These are phyloP conservation scores for Leccinum incarnatum DNA, from an alignment of 768 basidiomycete species.

Conservation along the genomic window DNA sequence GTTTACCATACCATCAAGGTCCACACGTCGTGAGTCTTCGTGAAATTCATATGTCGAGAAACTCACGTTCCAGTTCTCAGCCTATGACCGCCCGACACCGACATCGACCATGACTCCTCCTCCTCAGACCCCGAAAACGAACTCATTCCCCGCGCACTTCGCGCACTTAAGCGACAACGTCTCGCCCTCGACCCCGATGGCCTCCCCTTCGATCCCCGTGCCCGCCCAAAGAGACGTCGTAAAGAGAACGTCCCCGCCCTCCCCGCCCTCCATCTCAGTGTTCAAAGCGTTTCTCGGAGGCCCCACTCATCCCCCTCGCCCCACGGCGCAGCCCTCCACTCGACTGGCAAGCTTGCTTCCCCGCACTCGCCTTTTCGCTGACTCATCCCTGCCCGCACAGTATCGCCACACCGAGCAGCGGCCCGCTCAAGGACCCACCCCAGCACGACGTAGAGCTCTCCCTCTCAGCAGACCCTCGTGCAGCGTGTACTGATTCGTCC, in stretches of 20 bases:
- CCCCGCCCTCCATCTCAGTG: not conserved
- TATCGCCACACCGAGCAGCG: constrained; percentile 5
- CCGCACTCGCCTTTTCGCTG: not conserved
- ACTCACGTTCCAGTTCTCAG: no score
- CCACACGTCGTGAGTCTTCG: no score
- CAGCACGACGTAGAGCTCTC: not conserved
- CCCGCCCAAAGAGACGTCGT: constrained; percentile 20
- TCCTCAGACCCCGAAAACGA: constrained; percentile 28
- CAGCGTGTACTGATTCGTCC: not conserved
- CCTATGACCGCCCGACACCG: constrained; percentile 6
- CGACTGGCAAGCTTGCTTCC: constrained; percentile 2
- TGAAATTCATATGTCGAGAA: no score
- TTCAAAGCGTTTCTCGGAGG: constrained; percentile 17
- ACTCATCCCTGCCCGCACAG: constrained; percentile 3
- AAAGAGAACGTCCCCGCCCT: constrained; percentile 15
- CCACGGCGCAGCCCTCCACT: not conserved
- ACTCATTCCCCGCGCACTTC: constrained; percentile 34
- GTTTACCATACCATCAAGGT: no score
- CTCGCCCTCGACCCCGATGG: constrained; percentile 30
- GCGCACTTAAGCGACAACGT: constrained; percentile 33
- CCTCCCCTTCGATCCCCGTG: constrained; percentile 17
- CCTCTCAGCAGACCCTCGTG: constrained; percentile 1
- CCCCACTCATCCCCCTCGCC: constrained; percentile 6
- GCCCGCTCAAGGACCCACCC: constrained; percentile 1
- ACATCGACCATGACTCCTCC: constrained; percentile 19